A percentile compares a stretch with the other conserved stretches of the same genome.
phyloP scores from a whole-genome alignment of 305 asterid species.

The Fraxinus sp. region DNA sequence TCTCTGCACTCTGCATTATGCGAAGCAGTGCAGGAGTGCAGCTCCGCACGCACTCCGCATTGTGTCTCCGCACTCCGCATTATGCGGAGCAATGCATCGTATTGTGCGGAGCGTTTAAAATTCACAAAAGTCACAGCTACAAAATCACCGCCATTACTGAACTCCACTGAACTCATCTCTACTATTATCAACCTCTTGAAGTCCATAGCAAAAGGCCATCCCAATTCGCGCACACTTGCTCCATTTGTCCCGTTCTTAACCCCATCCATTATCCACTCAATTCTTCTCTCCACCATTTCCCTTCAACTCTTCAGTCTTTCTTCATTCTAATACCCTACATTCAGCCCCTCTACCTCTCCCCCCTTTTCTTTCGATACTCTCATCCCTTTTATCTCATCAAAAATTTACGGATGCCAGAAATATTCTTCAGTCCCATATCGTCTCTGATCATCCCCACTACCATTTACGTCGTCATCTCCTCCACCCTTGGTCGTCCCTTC shows the following conservation, averaged over 20 bases:
- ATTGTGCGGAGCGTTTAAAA: background rate
- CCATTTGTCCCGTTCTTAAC: constrained; percentile 59
- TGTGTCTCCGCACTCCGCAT: no score
- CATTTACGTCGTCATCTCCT: constrained; percentile 61
- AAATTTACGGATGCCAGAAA: constrained; percentile 56
- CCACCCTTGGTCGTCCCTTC: constrained; percentile 51
- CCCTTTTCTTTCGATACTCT: constrained; percentile 52
- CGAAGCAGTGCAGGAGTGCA: no score
- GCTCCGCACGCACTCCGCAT: no score
- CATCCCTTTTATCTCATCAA: constrained; percentile 47
- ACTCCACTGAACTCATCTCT: constrained; percentile 45
- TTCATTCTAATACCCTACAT: constrained; percentile 42
- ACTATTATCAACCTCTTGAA: constrained; percentile 20
- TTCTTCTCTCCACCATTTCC: constrained; percentile 47
- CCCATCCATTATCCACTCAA: constrained; percentile 56
- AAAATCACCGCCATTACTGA: constrained; percentile 31
- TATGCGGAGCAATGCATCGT: no score
- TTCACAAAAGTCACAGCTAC: background rate
- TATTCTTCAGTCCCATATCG: constrained; percentile 55
- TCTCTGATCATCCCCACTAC: constrained; percentile 64
- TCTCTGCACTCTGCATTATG: no score
- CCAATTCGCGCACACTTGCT: constrained; percentile 35
- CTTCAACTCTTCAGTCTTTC: constrained; percentile 52
- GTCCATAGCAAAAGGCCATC: constrained; percentile 20
- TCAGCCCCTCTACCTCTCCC: constrained; percentile 46